Evolutionary conservation across 495 filamentous ascomycete species (phyloP), one percentile per base, ranked within the genome.

Genomic region (Haplographium delicatum): DNA sequence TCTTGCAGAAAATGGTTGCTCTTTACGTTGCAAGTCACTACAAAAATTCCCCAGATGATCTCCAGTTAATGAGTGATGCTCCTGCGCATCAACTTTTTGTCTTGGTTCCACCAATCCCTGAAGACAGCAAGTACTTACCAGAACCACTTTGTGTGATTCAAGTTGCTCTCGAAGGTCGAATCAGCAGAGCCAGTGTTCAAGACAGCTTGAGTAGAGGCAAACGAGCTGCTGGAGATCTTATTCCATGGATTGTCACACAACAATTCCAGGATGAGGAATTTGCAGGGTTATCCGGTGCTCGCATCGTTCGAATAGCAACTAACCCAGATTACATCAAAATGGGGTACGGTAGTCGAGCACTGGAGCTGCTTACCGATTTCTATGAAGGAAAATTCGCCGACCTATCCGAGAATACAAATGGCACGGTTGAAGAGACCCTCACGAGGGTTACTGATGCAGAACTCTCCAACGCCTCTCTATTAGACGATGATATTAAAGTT

Each of bases 211-310:
- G 85, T 62, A 80, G 94, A 58, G 94, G 94, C 20, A 86, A 90
- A 62, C 76, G 95, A 44, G 88, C 91, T 7, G 86, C 90, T 18
- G 94, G 94, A 51, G 94, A 99, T 65, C 72, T 99, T 38, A 99
- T 99, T 44, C 94, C 94, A 1, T 99, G 94, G 94, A 78, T 97
- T 34, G 87, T 99, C 46, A 91, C 87, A 64, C 93, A 97, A 64
- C 94, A 99, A 66, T 99, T 96, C 71, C 94, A 97, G 63, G 94
- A 99, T 59, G 89, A 95, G 56, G 88, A 95, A 47, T 99, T 99
- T 58, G 93, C 93, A 20, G 84, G 86, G 49, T 78, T 97, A 13
- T 96, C 89, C 5, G 94, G 94, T 30, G 94, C 91, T 27, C 81
- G 94, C 25, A 72, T 99, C 34, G 89, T 99, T 23, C 84, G 94